Base-by-base conservation (phyloP, 2,329 filamentous ascomycete species). In the Epichloe coenophiala region DNA sequence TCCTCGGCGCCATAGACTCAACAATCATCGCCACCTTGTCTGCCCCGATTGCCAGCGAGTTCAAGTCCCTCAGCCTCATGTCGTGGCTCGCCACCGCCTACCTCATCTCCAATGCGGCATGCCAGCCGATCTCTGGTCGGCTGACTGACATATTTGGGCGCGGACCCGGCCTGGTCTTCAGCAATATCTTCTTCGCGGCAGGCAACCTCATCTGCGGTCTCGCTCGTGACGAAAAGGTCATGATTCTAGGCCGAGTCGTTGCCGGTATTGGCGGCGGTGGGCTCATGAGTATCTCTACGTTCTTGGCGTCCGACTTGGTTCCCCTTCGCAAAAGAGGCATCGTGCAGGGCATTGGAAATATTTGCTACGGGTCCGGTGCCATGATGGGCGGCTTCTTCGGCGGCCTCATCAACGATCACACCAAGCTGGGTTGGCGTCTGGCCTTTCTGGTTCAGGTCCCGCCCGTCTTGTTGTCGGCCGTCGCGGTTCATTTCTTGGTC, bases 71-170 rank as follows among this genome's bases (percentile, higher is more conserved):
- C 31, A 84, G 83, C 19, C 73, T 93, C 4, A 75, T 95, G 43
- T 90, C 88, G 1, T 95, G 89, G 89, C 80, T 95, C 7, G 89
- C 88, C 0, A 86, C 87, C 0, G 84, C 87, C 19, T 95, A 95
- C 63, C 76, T 95, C 31, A 89, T 95, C 60, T 84, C 88, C 57
- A 95, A 91, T 64, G 86, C 89, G 2, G 88, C 88, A 0, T 87
- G 81, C 59, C 89, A 95, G 64, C 89, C 89, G 12, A 75, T 95
- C 19, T 88, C 85, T 8, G 90, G 90, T 5, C 81, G 88, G 5
- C 66, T 95, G 53, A 95, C 89, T 0, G 90, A 95, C 63, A 93
- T 95, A 47, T 93, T 93, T 61, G 86, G 85, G 11, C 80, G 89
- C 5, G 79, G 86, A 0, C 81, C 84, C 0, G 89, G 89, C 0